Evolutionary conservation across 768 basidiomycete species (phyloP).

Genomic region (Chalciporus pseudorubinellus): DNA sequence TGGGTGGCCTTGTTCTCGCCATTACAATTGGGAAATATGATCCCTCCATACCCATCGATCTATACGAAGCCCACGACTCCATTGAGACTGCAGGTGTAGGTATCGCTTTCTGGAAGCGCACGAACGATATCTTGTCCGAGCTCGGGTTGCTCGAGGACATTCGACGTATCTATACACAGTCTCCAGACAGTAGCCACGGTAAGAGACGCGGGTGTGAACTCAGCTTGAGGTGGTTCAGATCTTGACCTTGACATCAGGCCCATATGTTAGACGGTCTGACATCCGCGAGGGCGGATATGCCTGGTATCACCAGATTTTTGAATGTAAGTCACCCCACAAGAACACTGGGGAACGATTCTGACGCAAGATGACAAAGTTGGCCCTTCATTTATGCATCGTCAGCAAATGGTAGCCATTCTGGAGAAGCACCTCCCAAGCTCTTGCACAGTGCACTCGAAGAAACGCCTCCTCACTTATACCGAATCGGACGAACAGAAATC

Average conservation of each 20-base stretch:
- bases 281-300: constrained; percentile 29
- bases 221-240: neutral
- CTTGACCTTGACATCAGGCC: constrained; percentile 23
- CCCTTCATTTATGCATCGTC: constrained; percentile 20
- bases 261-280: constrained; percentile 23
- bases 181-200: constrained; percentile 15
- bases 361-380: constrained; percentile 5
- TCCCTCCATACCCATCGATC: constrained; percentile 34
- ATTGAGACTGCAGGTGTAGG: constrained; percentile 42
- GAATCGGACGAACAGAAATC: constrained; percentile 11
- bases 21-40: constrained; percentile 35
- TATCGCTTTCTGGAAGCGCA: constrained; percentile 45
- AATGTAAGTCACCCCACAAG: constrained; percentile 16
- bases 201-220: neutral
- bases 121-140: constrained; percentile 42
- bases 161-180: constrained; percentile 10
- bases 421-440: constrained; percentile 18
- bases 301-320: constrained; percentile 23
- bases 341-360: constrained; percentile 13
- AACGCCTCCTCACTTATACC: constrained; percentile 19
- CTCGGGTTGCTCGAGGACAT: constrained; percentile 43
- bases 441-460: constrained; percentile 16
- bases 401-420: constrained; percentile 17
- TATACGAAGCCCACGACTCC: constrained; percentile 47
- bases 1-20: constrained; percentile 45